Evolutionary conservation across 2,329 filamentous ascomycete genomes (phyloP).

Genomic region (Paecilomyces formosus): DNA sequence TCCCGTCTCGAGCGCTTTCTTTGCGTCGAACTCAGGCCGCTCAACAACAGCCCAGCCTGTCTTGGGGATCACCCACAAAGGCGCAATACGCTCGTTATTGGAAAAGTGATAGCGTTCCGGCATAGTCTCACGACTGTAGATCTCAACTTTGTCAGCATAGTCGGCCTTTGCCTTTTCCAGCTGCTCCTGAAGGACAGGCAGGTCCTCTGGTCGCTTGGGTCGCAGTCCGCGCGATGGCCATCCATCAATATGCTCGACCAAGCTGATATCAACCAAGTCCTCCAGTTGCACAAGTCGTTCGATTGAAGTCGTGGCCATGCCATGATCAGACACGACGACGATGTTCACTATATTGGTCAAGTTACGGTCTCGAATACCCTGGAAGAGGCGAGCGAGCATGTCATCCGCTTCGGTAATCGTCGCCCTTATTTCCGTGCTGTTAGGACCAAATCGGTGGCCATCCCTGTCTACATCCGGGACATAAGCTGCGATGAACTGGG

Average conservation of each 20-base stretch:
- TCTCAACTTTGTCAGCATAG: conserved; percentile 60
- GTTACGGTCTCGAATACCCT: conserved; percentile 71
- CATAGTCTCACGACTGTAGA: conserved; percentile 85
- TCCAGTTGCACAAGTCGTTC: conserved; percentile 80
- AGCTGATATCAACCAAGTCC: conserved; percentile 68
- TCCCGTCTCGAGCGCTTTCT: conserved; percentile 56
- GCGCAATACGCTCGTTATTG: conserved; percentile 81
- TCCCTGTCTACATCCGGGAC: conserved; percentile 86
- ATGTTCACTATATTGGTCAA: conserved; percentile 86
- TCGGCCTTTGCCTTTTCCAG: conserved; percentile 50
- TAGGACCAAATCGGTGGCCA: conserved; percentile 84
- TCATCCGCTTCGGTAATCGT: conserved; percentile 74
- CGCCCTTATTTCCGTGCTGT: conserved; percentile 78
- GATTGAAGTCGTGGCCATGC: conserved; percentile 89
- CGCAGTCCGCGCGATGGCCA: conserved; percentile 90
- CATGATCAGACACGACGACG: conserved; percentile 93
- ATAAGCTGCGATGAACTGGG: conserved; percentile 89
- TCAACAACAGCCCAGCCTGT: conserved; percentile 88
- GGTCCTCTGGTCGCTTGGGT: conserved; percentile 61
- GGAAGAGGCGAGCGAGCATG: conserved; percentile 72
- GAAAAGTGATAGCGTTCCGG: conserved; percentile 87
- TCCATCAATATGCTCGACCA: conserved; percentile 80
- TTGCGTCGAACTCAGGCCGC: conserved; percentile 68
- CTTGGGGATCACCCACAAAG: conserved; percentile 88
- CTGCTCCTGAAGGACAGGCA: conserved; percentile 60